These are phyloP conservation scores for Furcasterigmium sp. DNA, from an alignment of 2,329 filamentous ascomycete species.

Conservation along the genomic window DNA sequence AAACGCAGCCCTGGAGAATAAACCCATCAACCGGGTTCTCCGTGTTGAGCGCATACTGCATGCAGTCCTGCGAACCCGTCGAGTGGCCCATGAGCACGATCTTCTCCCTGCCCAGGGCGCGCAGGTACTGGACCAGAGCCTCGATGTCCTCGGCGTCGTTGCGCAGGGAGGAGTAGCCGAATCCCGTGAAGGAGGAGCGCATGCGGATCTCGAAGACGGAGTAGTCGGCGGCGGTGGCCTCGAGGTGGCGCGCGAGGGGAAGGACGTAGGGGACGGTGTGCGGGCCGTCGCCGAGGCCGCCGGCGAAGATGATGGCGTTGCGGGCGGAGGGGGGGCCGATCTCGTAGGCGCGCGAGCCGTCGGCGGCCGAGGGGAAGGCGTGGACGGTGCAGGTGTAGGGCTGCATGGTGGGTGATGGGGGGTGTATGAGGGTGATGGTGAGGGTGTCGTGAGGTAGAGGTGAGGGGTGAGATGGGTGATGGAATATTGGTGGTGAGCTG, in stretches of 20 bases:
- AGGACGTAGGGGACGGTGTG: conserved; percentile 57
- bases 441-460: not conserved
- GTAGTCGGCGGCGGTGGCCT: conserved; percentile 33
- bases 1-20: conserved; percentile 76
- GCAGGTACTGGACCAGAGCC: conserved; percentile 47
- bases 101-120: conserved; percentile 41
- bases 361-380: conserved; percentile 34
- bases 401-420: conserved; percentile 6
- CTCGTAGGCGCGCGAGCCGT: conserved; percentile 41
- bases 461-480: not conserved
- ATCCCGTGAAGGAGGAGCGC: conserved; percentile 47
- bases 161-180: conserved; percentile 42
- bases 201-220: conserved; percentile 54
- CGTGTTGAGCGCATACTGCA: conserved; percentile 45
- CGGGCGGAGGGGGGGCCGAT: conserved; percentile 30
- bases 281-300: conserved; percentile 65
- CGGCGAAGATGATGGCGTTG: conserved; percentile 65
- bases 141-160: conserved; percentile 51
- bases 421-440: conserved; percentile 10
- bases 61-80: conserved; percentile 55
- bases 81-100: conserved; percentile 55
- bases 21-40: conserved; percentile 61
- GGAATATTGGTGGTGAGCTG: not conserved
- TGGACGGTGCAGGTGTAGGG: conserved; percentile 41
- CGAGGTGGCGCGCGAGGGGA: conserved; percentile 37